Conservation (phyloP, 1,284 basidiomycete species). For the Cryptococcus sp. region DNA sequence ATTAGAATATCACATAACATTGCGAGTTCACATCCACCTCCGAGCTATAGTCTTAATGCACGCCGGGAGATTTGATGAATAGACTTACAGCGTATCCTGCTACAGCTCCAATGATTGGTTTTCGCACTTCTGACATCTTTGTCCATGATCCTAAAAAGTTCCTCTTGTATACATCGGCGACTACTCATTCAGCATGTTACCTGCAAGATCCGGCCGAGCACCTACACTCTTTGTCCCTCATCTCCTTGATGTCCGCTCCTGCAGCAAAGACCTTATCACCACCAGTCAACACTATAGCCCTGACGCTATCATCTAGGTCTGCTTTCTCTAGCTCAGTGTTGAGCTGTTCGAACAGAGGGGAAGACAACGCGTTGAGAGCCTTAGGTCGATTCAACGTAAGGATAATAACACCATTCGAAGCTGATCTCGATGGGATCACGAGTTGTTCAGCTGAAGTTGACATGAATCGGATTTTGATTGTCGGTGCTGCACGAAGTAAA, state of each 20-base stretch:
- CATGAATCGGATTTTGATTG: slow-evolving; percentile 16
- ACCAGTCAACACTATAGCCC: slow-evolving; percentile 90
- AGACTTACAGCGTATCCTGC: slow-evolving; percentile 82
- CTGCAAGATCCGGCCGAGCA: slow-evolving; percentile 11
- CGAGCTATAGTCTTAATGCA: slow-evolving; percentile 56
- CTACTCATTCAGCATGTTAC: slow-evolving; percentile 46
- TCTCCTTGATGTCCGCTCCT: slow-evolving; percentile 60
- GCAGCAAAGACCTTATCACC: slow-evolving; percentile 88
- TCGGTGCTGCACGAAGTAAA: background rate
- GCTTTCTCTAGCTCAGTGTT: slow-evolving; percentile 69
- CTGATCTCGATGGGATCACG: slow-evolving; percentile 38
- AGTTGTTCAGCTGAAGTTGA: slow-evolving; percentile 32
- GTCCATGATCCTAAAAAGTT: slow-evolving; percentile 90
- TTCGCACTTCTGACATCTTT: slow-evolving; percentile 67
- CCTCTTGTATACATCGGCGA: slow-evolving; percentile 78
- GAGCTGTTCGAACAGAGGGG: slow-evolving; percentile 71
- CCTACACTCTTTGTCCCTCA: slow-evolving; percentile 71
- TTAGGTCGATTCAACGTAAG: slow-evolving; percentile 95
- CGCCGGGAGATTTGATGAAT: background rate
- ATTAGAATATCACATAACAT: slow-evolving; percentile 94
- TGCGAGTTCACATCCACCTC: slow-evolving; percentile 93
- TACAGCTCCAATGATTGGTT: slow-evolving; percentile 94
- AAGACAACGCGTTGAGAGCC: slow-evolving; percentile 85
- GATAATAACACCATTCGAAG: slow-evolving; percentile 62
- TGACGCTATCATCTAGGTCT: slow-evolving; percentile 65